Evolutionary conservation across 75 land plant genomes (phyloP), one percentile per base, ranked within the genome.

Genomic region (Picea glauca): DNA sequence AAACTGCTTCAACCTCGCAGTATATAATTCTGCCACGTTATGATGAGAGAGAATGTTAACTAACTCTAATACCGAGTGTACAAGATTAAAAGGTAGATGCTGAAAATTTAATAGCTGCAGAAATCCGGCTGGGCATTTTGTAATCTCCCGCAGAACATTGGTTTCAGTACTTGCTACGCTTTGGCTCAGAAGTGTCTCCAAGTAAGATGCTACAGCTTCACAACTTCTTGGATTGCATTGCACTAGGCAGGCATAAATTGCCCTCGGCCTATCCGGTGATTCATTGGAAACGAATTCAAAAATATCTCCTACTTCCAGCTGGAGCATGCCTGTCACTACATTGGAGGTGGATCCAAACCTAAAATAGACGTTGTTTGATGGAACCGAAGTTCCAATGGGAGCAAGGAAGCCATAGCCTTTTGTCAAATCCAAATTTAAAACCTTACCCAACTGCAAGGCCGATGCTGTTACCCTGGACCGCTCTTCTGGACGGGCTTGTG

Each of bases 1-100:
- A 57, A 77, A 76, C 79, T 76, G 78, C 59, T 80, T 80, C 23
- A 80, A 32, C 38, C 81, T 59, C 18, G 78, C 60, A 32, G 33
- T 43, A 35, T 80, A 80, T 14, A 80, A 60, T 61, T 58, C 54
- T 3, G 77, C 76, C 64, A 46, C 21, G 30, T 43, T 76, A 20
- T 65, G 7, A 3, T 35, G 18, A 59, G 50, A 50, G 20, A 80
- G 54, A 40, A 32, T 50, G 17, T 26, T 46, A 77, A 78, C 62
- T 7, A 65, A 32, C 56, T 77, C 38, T 12, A 80, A 35, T 15
- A 78, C 70, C 26, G 50, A 21, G 5, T 32, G 5, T 20, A 79
- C 59, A 76, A 79, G 58, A 76, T 74, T 7, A 43, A 18, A 31
- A 9, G 64, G 46, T 13, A 80, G 80, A 1, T 21, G 21, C 23